Conservation (phyloP, 345 rosid species). For the Populus alba region DNA sequence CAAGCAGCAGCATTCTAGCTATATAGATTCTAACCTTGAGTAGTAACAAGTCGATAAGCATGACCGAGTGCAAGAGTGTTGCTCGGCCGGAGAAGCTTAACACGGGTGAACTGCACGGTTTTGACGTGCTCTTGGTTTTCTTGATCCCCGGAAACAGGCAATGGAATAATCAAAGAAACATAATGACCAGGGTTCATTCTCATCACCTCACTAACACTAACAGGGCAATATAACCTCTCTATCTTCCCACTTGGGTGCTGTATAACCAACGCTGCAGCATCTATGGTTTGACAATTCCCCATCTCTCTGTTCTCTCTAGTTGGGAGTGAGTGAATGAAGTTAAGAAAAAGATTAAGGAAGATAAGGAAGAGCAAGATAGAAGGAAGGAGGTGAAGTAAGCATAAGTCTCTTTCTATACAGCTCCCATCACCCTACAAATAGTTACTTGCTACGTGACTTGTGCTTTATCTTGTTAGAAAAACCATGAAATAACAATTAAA, state of each 20-base stretch:
- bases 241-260: constrained; percentile 84
- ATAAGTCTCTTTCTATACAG: constrained; percentile 67
- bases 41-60: constrained; percentile 88
- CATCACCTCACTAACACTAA: constrained; percentile 76
- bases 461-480: too few relatives aligned
- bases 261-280: constrained; percentile 88
- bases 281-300: constrained; percentile 98
- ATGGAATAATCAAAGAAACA: constrained; percentile 86
- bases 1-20: background rate
- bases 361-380: constrained; percentile 8
- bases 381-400: constrained; percentile 21
- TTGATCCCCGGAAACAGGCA: constrained; percentile 39
- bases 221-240: constrained; percentile 74
- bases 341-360: background rate
- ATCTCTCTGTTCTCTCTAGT: constrained; percentile 23
- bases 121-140: constrained; percentile 20
- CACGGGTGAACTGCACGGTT: constrained; percentile 64
- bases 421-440: constrained; percentile 31
- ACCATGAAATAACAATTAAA: too few relatives aligned
- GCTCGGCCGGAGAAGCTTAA: constrained; percentile 81
- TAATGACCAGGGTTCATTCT: constrained; percentile 82
- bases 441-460: too few relatives aligned
- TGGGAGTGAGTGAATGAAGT: background rate
- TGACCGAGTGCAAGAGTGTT: constrained; percentile 88
- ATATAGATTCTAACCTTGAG: constrained; percentile 59